A percentile compares a stretch with the other conserved stretches of the same genome.
phyloP scores from a whole-genome alignment of 108 stramenopile species.

The Aureococcus anophagefferens region DNA sequence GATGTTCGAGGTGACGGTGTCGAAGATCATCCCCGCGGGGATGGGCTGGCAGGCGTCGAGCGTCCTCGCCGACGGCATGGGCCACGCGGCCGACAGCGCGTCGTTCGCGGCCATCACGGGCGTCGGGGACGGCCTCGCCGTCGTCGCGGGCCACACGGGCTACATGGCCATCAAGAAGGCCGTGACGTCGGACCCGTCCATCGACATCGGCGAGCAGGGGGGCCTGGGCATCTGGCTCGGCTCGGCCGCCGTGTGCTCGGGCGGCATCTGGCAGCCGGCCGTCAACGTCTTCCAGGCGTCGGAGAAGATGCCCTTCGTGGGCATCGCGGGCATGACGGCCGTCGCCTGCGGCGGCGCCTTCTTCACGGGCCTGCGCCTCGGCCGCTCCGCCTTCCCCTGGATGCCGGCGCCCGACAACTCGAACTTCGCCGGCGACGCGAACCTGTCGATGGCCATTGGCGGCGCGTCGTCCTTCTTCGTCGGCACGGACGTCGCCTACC shows the following conservation, averaged over 20 bases:
- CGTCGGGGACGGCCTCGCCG: slow-evolving; percentile 58
- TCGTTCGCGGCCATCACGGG: slow-evolving; percentile 41
- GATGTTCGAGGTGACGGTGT: slow-evolving; percentile 59
- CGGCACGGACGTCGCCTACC: slow-evolving; percentile 67
- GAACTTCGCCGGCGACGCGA: slow-evolving; percentile 53
- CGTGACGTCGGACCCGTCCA: slow-evolving; percentile 29
- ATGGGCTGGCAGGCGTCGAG: not conserved
- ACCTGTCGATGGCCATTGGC: slow-evolving; percentile 56
- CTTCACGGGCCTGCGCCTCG: slow-evolving; percentile 54
- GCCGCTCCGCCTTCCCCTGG: slow-evolving; percentile 42
- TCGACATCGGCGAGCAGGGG: slow-evolving; percentile 22
- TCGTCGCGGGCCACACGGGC: slow-evolving; percentile 50
- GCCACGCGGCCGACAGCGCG: not conserved
- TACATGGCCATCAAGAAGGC: slow-evolving; percentile 56
- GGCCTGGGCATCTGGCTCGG: slow-evolving; percentile 58
- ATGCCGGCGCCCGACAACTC: slow-evolving; percentile 57
- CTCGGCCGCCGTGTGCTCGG: slow-evolving; percentile 65
- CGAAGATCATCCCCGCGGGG: slow-evolving; percentile 73
- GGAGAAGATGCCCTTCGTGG: slow-evolving; percentile 47
- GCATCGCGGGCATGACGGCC: slow-evolving; percentile 61
- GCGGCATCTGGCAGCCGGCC: slow-evolving; percentile 67
- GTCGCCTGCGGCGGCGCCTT: slow-evolving; percentile 68
- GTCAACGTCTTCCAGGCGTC: slow-evolving; percentile 60
- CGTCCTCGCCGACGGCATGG: not conserved
- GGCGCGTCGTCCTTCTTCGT: slow-evolving; percentile 74